Evolutionary conservation across 225 moss, liverwort and hornwort species (phyloP), one percentile per base, ranked within the genome.

Genomic region (Bryum argenteum): DNA sequence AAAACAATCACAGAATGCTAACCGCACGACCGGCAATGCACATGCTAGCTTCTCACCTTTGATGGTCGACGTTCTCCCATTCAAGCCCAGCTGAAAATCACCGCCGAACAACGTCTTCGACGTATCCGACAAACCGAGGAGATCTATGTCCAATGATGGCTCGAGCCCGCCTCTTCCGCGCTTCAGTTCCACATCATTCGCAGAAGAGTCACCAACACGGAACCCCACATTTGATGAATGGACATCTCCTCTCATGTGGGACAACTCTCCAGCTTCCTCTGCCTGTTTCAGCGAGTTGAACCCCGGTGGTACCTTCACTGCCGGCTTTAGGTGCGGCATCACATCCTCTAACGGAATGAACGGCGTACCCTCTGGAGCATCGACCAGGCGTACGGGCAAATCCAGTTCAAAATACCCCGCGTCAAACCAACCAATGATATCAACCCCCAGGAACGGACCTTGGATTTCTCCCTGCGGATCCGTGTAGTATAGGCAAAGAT

Each of bases 321-420:
- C 90, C 21, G 97, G 92, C 82, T 94, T 98, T 83, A 98, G 82
- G 74, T 98, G 97, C 10, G 97, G 97, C 97, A 98, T 98, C 56
- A 94, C 76, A 71, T 83, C 92, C 67, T 94, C 94, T 58, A 98
- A 52, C 8, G 91, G 63, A 63, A 70, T 78, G 58, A 98, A 98
- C 12, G 87, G 82, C 73, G 88, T 80, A 6, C 81, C 89, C 21
- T 88, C 86, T 37, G 89, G 82, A 1, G 90, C 88, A 82, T 92
- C 90, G 53, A 89, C 69, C 41, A 98, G 80, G 10, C 92, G 91
- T 7, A 98, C 97, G 18, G 97, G 97, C 57, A 98, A 78, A 62
- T 98, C 97, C 8, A 88, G 73, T 2, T 90, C 92, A 71, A 98
- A 98, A 54, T 92, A 98, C 16, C 97, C 97, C 54, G 92, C 97